These are phyloP conservation scores for Lomentospora prolificans DNA, from an alignment of 2,329 filamentous ascomycete genomes.

Conservation along the genomic window DNA sequence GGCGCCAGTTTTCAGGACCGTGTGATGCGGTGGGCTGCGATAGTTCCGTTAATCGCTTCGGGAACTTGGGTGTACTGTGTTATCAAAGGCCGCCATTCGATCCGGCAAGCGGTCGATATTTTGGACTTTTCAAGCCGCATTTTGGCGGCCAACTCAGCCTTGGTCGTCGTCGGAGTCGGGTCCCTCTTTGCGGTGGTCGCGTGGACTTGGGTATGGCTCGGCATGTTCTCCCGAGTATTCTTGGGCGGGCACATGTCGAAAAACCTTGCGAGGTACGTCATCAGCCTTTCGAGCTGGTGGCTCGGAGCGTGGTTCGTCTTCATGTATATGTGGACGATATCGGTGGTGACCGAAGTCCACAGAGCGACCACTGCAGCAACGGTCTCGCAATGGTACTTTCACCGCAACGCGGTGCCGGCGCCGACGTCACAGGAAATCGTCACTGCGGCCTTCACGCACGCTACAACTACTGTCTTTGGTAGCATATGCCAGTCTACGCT, in stretches of 20 bases:
- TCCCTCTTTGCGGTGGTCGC: conserved; percentile 65
- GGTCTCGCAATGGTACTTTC: conserved; percentile 98
- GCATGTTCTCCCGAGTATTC: conserved; percentile 94
- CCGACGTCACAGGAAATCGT: conserved; percentile 75
- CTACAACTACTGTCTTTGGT: conserved; percentile 78
- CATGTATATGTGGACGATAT: conserved; percentile 91
- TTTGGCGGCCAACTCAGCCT: conserved; percentile 70
- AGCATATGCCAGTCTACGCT: conserved; percentile 85
- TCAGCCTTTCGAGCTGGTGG: conserved; percentile 88
- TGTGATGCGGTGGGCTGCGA: conserved; percentile 77
- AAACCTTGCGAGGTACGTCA: conserved; percentile 57
- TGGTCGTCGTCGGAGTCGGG: conserved; percentile 74
- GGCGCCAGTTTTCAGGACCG: conserved; percentile 77
- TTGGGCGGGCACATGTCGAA: conserved; percentile 77
- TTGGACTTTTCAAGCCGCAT: conserved; percentile 89
- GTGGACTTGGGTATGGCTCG: conserved; percentile 94
- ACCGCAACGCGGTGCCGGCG: conserved; percentile 71
- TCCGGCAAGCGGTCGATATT: conserved; percentile 76
- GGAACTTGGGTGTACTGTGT: conserved; percentile 77
- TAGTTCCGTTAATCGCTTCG: conserved; percentile 64
- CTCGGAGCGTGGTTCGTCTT: conserved; percentile 85
- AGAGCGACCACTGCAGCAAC: conserved; percentile 87
- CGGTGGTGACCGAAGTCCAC: conserved; percentile 79
- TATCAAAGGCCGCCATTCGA: conserved; percentile 66
- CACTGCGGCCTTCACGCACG: conserved; percentile 70